A percentile compares a stretch with the other conserved stretches of the same genome.
These are phyloP conservation scores for Podaxis sp. DNA, from an alignment of 768 basidiomycete genomes.

Conservation along the genomic window DNA sequence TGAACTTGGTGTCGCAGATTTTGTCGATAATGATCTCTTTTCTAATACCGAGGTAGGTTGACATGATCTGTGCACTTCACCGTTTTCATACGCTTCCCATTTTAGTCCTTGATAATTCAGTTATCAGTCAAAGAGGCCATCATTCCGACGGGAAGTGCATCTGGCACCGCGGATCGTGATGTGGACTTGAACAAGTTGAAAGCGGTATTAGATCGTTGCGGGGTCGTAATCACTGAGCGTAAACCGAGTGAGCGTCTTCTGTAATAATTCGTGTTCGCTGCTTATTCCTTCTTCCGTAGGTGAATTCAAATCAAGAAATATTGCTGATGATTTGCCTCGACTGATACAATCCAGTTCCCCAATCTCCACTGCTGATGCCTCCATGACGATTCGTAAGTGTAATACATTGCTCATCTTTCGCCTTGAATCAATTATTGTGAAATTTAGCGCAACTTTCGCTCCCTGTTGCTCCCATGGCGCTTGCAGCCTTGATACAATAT, in stretches of 20 bases:
- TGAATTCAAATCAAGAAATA: constrained; percentile 80
- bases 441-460: constrained; percentile 71
- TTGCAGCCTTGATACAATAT: constrained; percentile 81
- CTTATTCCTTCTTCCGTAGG: constrained; percentile 40
- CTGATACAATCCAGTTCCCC: constrained; percentile 53
- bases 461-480: constrained; percentile 74
- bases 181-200: constrained; percentile 86
- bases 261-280: neutral
- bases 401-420: neutral
- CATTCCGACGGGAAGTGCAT: constrained; percentile 69
- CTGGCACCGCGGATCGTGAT: constrained; percentile 77
- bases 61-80: neutral
- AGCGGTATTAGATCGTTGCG: constrained; percentile 86
- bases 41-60: constrained; percentile 85
- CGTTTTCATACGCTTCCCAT: neutral
- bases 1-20: constrained; percentile 87
- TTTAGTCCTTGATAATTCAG: constrained; percentile 90
- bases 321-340: constrained; percentile 77
- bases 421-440: constrained; percentile 2
- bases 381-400: constrained; percentile 53
- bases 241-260: constrained; percentile 65
- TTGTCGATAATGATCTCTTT: constrained; percentile 92
- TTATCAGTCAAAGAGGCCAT: constrained; percentile 97
- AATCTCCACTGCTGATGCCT: constrained; percentile 46
- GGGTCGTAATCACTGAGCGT: constrained; percentile 86